These are phyloP conservation scores for Coffea canephora DNA, from an alignment of 257 asterid species.

Conservation along the genomic window DNA sequence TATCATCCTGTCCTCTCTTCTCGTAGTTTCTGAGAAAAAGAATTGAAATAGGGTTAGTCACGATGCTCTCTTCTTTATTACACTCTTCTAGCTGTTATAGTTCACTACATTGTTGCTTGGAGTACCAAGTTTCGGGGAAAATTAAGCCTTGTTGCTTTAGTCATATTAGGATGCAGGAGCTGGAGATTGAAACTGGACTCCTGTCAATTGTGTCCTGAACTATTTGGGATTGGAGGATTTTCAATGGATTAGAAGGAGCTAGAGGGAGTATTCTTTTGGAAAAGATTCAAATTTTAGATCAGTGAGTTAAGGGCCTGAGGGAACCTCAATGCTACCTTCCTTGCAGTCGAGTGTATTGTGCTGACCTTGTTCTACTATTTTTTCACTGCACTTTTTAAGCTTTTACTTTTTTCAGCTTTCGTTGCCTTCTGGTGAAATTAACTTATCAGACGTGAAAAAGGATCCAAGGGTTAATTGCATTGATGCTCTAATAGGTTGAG, in stretches of 20 bases:
- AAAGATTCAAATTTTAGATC: background rate
- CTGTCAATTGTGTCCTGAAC: background rate
- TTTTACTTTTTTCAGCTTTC: background rate
- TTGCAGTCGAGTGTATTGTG: background rate
- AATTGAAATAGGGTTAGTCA: too few relatives aligned
- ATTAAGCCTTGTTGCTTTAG: background rate
- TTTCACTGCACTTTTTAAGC: background rate
- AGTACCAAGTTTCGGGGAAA: background rate
- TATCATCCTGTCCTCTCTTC: too few relatives aligned
- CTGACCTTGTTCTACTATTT: background rate
- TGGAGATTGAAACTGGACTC: background rate
- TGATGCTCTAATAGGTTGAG: background rate
- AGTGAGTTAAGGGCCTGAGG: conserved; percentile 1
- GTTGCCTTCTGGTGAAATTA: background rate
- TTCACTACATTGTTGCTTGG: background rate
- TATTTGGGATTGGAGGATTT: background rate
- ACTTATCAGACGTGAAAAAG: background rate
- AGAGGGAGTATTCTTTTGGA: background rate
- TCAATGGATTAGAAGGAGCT: background rate
- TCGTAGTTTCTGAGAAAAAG: too few relatives aligned
- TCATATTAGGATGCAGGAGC: background rate
- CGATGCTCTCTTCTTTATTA: background rate
- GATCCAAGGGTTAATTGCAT: background rate
- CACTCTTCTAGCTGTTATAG: background rate
- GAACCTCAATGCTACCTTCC: background rate